phyloP scores from a whole-genome alignment of 192 early-diverging fungal genomes.

The Coemansia sp. region DNA sequence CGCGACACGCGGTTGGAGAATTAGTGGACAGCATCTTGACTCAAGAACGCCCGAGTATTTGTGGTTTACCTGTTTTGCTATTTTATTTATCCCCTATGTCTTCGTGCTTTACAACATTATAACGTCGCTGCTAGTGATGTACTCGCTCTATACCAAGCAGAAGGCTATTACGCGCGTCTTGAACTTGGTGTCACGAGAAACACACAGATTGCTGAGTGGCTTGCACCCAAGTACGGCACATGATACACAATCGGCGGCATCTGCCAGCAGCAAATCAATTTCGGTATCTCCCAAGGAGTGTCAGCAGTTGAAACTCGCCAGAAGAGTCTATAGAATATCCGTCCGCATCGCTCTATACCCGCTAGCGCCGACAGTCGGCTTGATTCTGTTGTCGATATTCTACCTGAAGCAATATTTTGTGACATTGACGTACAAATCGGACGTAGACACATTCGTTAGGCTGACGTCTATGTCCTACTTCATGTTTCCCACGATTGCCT shows the following conservation, averaged over 20 bases:
- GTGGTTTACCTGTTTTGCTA: conserved; percentile 1
- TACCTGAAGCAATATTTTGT: conserved; percentile 20
- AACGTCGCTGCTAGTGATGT: too few relatives aligned
- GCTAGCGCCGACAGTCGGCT: conserved; percentile 22
- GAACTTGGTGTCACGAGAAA: too few relatives aligned
- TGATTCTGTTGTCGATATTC: conserved; percentile 12
- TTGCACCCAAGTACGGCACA: neutral
- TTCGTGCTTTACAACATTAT: conserved; percentile 42
- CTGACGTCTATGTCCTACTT: too few relatives aligned
- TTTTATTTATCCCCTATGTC: conserved; percentile 18
- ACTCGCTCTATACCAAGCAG: too few relatives aligned
- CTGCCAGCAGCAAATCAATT: neutral
- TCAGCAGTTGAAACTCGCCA: conserved; percentile 25
- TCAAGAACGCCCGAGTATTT: conserved; percentile 16
- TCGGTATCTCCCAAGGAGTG: conserved; percentile 17
- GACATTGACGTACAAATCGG: conserved; percentile 21
- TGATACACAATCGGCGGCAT: neutral
- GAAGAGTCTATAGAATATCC: too few relatives aligned
- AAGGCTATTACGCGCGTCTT: too few relatives aligned
- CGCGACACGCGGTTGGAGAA: conserved; percentile 9
- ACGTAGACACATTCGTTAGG: too few relatives aligned
- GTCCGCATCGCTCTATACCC: conserved; percentile 46
- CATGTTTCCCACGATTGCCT: too few relatives aligned
- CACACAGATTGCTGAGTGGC: conserved; percentile 10
- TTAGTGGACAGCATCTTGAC: conserved; percentile 8